These are phyloP conservation scores for Trypanosoma melophagium DNA, from an alignment of 208 protist genomes.

Conservation along the genomic window DNA sequence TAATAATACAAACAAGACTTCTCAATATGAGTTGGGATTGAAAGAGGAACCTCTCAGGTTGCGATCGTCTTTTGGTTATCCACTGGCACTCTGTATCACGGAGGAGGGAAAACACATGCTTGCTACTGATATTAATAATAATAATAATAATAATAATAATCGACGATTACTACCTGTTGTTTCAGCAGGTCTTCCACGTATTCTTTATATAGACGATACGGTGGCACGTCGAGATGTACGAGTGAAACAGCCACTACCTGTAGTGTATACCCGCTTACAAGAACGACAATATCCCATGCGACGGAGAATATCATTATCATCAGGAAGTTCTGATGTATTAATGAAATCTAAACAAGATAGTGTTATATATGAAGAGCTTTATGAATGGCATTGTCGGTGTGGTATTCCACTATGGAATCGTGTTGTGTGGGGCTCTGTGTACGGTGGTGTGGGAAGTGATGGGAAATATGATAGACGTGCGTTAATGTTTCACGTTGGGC, in stretches of 20 bases:
- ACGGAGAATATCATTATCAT: no score
- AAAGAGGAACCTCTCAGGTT: not conserved
- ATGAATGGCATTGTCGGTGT: constrained; percentile 19
- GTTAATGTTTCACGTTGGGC: constrained; percentile 50
- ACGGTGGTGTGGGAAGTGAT: constrained; percentile 31
- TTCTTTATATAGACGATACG: constrained; percentile 48
- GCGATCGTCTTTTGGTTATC: constrained; percentile 29
- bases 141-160: not conserved
- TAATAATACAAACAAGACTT: not conserved
- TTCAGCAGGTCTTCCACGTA: constrained; percentile 48
- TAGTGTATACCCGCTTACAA: constrained; percentile 42
- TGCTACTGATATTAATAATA: not conserved
- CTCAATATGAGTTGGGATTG: not conserved
- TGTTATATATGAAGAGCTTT: constrained; percentile 9
- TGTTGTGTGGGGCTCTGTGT: constrained; percentile 59
- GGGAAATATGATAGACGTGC: constrained; percentile 29
- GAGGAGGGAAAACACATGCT: no score
- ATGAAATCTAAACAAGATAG: not conserved
- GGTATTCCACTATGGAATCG: constrained; percentile 39
- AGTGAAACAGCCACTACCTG: constrained; percentile 27
- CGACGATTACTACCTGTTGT: constrained; percentile 45
- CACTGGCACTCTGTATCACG: constrained; percentile 8
- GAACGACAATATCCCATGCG: constrained; percentile 34
- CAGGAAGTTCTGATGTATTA: not conserved
- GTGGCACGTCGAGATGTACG: constrained; percentile 42